Base-by-base conservation (phyloP, 1,139 yeast species). In the Meyerozyma sp. region DNA sequence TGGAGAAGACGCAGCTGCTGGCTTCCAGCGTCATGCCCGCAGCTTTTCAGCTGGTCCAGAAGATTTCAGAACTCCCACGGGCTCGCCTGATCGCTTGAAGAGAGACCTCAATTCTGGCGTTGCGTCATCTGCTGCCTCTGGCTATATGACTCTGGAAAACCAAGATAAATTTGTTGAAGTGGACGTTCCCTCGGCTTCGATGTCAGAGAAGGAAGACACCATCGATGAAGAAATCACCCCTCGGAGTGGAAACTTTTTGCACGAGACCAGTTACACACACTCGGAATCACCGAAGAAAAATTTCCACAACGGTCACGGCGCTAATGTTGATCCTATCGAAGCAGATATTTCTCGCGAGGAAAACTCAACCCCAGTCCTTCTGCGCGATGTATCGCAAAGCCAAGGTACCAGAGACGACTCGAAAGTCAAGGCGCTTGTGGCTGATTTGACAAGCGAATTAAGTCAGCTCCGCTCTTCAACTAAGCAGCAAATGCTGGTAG, bases 401-500 rank as follows among this genome's bases (percentile, higher is more conserved):
- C 14, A 30, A 4, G 8, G 34, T 8, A 32, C 35, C 16, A 9
- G 26, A 10, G 65, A 59, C 36, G 63, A 63, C 30, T 55, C 54
- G 18, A 58, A 60, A 41, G 66, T 67, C 14, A 71, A 68, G 49
- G 57, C 58, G 40, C 52, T 70, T 25, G 66, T 76, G 23, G 54
- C 57, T n/a, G 71, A 70, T 40, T 61, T 80, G 41, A 75, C 79
- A 18, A 55, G 57, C 23, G 83, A 81, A 49, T 61, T 81, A 43
- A 65, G 63, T 30, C 63, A 65, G 23, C 63, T 81, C 52, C 77
- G 69, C 50, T 45, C 62, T 8, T 65, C 77, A 6, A 73, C 85
- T 7, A 72, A 68, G 44, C 59, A 62, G 5, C 81, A 79, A 50
- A 79, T 81, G 60, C 73, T 68, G 51, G 63, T 64, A 45, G 86